phyloP scores from a whole-genome alignment of 2,329 filamentous ascomycete species.

The Anthostomella pinea region DNA sequence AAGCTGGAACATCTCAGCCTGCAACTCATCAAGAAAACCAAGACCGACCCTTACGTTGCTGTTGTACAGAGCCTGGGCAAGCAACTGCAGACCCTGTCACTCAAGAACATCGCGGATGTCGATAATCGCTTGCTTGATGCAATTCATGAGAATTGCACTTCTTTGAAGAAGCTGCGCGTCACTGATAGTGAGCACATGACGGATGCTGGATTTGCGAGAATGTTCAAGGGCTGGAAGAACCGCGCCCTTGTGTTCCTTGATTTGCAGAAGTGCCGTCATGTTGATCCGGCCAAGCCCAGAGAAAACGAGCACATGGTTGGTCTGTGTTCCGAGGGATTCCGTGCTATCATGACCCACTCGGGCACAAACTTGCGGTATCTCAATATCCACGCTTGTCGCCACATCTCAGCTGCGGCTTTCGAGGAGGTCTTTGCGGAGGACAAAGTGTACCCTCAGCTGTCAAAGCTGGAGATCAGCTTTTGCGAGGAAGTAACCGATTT shows the following conservation, averaged over 20 bases:
- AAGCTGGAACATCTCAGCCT: slow-evolving; percentile 74
- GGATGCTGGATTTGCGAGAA: slow-evolving; percentile 66
- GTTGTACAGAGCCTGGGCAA: slow-evolving; percentile 62
- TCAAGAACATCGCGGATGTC: slow-evolving; percentile 64
- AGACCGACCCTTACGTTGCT: slow-evolving; percentile 55
- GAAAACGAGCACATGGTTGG: slow-evolving; percentile 66
- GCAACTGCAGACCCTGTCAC: slow-evolving; percentile 71
- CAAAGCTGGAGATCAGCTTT: slow-evolving; percentile 75
- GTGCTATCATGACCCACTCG: slow-evolving; percentile 81
- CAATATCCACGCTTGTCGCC: slow-evolving; percentile 80
- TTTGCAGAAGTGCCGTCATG: slow-evolving; percentile 71
- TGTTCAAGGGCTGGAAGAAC: slow-evolving; percentile 78
- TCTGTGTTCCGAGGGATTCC: slow-evolving; percentile 72
- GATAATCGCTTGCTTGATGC: slow-evolving; percentile 68
- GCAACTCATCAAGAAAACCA: slow-evolving; percentile 57
- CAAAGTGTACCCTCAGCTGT: slow-evolving; percentile 63
- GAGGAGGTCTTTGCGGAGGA: slow-evolving; percentile 66
- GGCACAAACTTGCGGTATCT: slow-evolving; percentile 62
- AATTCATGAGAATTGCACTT: slow-evolving; percentile 67
- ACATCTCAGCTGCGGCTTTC: slow-evolving; percentile 72
- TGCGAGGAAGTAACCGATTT: slow-evolving; percentile 65
- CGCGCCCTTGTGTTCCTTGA: slow-evolving; percentile 68
- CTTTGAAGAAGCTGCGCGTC: slow-evolving; percentile 75
- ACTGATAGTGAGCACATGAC: slow-evolving; percentile 73
- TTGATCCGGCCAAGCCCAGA: slow-evolving; percentile 68